Percentiles rank a stretch among this genome's conserved stretches.
phyloP scores from a whole-genome alignment of 2,329 filamentous ascomycete genomes.

The Cryphonectria japonica region DNA sequence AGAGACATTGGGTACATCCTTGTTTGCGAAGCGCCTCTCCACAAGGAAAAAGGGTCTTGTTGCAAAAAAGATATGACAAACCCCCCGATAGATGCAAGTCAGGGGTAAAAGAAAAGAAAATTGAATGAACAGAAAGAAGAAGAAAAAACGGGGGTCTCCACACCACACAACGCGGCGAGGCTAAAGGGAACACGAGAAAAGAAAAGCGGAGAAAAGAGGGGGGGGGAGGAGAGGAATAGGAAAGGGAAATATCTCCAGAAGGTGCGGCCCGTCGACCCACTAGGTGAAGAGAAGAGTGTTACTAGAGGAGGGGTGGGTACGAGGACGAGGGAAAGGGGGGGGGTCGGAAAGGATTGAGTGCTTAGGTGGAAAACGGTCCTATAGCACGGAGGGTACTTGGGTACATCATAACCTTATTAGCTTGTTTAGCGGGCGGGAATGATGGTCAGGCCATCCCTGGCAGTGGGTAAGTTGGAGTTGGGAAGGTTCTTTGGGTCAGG shows the following conservation, averaged over 20 bases:
- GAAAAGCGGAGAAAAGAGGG: neutral
- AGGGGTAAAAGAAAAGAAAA: neutral
- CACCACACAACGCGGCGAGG: neutral
- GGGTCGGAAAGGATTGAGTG: neutral
- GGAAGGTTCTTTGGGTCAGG: neutral
- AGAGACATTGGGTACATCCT: neutral
- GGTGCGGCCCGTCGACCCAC: constrained; percentile 14
- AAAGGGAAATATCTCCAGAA: constrained; percentile 1
- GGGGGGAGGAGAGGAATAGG: neutral
- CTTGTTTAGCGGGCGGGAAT: neutral
- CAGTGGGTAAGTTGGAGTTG: too few species aligned
- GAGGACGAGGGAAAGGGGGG: neutral
- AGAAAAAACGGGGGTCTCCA: neutral
- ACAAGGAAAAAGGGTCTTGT: too few species aligned
- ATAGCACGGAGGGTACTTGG: neutral
- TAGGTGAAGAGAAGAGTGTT: neutral
- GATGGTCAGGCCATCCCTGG: neutral
- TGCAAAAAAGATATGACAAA: too few species aligned
- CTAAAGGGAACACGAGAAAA: constrained; percentile 11
- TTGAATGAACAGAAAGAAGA: too few species aligned
- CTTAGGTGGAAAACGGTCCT: too few species aligned
- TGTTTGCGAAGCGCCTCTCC: neutral
- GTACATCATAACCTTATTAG: constrained; percentile 3
- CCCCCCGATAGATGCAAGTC: constrained; percentile 14
- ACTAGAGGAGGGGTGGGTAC: neutral